Evolutionary conservation across 495 filamentous ascomycete genomes (phyloP).

Genomic region (Aspergillus heteromorphus): DNA sequence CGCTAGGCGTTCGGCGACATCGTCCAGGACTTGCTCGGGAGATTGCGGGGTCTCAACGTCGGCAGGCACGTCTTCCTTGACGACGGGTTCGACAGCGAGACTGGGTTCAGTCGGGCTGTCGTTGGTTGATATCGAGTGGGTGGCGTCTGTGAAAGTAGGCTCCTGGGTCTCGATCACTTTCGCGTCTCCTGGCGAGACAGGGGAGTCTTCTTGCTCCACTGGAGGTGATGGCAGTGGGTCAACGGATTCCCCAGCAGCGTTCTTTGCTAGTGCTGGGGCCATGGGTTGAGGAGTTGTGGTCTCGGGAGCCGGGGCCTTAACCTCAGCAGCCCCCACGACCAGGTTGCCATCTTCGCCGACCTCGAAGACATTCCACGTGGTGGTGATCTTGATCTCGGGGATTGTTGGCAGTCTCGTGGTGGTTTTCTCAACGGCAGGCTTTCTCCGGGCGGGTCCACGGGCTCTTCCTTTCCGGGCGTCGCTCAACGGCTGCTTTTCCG

Average conservation of each 20-base stretch:
- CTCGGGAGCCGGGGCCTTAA: conserved; percentile 24
- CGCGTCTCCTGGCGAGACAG: conserved; percentile 2
- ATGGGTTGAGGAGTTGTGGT: conserved; percentile 17
- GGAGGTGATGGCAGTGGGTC: conserved; percentile 19
- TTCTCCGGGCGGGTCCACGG: conserved; percentile 77
- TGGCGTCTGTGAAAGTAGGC: conserved; percentile 3
- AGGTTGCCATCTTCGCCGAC: conserved; percentile 41
- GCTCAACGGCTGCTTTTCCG: conserved; percentile 69
- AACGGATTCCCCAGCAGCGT: conserved; percentile 52
- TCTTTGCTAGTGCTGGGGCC: conserved; percentile 42
- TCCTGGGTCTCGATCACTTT: background rate
- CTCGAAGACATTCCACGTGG: conserved; percentile 48
- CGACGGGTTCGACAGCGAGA: conserved; percentile 1
- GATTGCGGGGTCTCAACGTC: conserved; percentile 1
- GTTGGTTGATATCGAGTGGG: conserved; percentile 1
- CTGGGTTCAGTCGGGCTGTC: conserved; percentile 5
- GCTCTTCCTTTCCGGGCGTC: conserved; percentile 90
- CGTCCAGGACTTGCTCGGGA: conserved; percentile 13
- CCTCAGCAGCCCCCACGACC: conserved; percentile 27
- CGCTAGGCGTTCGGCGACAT: conserved; percentile 22
- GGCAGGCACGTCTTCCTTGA: conserved; percentile 10
- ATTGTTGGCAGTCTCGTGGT: conserved; percentile 29
- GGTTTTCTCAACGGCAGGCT: conserved; percentile 46
- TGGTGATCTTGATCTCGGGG: conserved; percentile 43
- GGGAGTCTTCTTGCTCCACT: conserved; percentile 6